Conservation (phyloP, 495 filamentous ascomycete genomes). For the Aspergillus steynii region DNA sequence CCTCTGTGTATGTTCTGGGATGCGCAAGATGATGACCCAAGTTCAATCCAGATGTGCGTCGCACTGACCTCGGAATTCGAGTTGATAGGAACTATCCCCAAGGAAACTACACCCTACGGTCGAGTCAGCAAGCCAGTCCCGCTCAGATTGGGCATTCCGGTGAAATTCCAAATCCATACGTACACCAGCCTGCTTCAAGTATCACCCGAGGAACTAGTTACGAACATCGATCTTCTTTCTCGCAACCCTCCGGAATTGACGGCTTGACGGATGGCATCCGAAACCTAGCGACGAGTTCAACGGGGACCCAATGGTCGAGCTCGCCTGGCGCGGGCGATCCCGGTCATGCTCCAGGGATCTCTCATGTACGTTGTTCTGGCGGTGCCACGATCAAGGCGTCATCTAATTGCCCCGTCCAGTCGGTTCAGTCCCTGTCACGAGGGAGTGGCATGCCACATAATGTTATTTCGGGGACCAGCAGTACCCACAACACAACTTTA, state of each 20-base stretch:
- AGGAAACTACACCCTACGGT: background rate
- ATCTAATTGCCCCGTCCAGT: background rate
- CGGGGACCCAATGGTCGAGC: background rate
- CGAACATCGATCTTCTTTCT: too few species aligned
- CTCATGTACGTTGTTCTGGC: background rate
- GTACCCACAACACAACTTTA: background rate
- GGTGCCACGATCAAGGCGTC: background rate
- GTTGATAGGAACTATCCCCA: background rate
- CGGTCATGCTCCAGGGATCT: background rate
- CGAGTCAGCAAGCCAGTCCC: background rate
- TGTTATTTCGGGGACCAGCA: background rate
- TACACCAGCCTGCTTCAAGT: too few species aligned
- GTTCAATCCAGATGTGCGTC: too few species aligned
- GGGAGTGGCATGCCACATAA: background rate
- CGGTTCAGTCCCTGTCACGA: background rate
- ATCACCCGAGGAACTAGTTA: too few species aligned
- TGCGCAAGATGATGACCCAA: too few species aligned
- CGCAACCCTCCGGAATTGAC: background rate
- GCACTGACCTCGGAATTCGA: too few species aligned
- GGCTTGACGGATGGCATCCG: background rate
- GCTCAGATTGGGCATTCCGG: too few species aligned
- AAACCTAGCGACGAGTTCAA: background rate
- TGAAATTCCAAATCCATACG: background rate
- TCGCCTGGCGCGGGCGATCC: background rate
- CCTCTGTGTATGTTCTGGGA: background rate